Conservation (phyloP, 768 basidiomycete genomes). For the Tylopilus cervinicoccineus region DNA sequence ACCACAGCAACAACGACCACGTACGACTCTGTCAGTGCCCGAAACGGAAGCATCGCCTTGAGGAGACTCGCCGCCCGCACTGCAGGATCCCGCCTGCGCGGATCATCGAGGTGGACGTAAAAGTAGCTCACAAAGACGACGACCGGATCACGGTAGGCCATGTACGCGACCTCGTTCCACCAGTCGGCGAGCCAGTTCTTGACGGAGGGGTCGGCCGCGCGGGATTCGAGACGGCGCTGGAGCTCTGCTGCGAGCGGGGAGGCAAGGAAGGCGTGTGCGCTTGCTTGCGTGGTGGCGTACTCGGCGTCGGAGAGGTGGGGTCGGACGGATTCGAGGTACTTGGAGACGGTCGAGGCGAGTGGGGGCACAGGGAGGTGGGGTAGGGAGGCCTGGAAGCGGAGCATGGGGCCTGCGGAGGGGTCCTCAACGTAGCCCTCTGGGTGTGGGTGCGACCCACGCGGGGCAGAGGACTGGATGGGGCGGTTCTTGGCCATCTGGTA, state of each 20-base stretch:
- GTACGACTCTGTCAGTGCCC: conserved; percentile 78
- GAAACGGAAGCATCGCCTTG: conserved; percentile 83
- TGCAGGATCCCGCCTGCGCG: conserved; percentile 48
- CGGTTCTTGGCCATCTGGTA: conserved; percentile 30
- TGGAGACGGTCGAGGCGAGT: conserved; percentile 74
- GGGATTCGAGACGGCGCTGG: conserved; percentile 71
- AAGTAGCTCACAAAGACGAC: conserved; percentile 94
- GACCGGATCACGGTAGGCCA: conserved; percentile 86
- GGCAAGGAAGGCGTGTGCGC: conserved; percentile 63
- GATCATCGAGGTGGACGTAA: conserved; percentile 81
- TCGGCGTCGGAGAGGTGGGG: conserved; percentile 70
- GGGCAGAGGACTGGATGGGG: conserved; percentile 23
- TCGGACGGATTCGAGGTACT: conserved; percentile 83
- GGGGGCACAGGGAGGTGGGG: conserved; percentile 82
- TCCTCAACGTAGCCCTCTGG: conserved; percentile 52
- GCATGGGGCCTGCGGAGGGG: conserved; percentile 59
- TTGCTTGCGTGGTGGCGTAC: conserved; percentile 51
- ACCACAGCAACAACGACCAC: background rate
- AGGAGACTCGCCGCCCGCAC: conserved; percentile 77
- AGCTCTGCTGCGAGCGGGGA: conserved; percentile 69
- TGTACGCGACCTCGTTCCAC: conserved; percentile 95
- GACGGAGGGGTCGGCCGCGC: conserved; percentile 56
- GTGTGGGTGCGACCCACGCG: conserved; percentile 22
- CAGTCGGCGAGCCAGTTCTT: conserved; percentile 93
- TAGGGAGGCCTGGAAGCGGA: conserved; percentile 68